Evolutionary conservation across 2,329 filamentous ascomycete genomes (phyloP).

Genomic region (Aspergillus fumigatus): DNA sequence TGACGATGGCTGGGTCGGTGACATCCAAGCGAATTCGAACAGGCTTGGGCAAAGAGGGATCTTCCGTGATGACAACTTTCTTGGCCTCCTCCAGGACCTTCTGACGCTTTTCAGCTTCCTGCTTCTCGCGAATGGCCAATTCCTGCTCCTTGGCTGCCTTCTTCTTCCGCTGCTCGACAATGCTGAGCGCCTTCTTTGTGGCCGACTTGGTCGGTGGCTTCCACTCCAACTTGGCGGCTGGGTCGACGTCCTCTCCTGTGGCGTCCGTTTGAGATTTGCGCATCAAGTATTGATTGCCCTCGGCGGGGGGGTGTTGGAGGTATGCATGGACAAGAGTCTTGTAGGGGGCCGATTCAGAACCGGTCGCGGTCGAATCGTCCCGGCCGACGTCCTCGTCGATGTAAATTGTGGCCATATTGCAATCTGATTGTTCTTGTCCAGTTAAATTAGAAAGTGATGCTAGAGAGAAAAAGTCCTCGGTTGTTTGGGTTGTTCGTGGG

Average conservation of each 20-base stretch:
- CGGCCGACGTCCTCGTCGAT: slow-evolving; percentile 75
- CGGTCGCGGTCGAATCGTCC: slow-evolving; percentile 63
- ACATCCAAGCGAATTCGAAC: slow-evolving; percentile 71
- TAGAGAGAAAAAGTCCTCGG: neutral
- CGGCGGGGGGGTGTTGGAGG: slow-evolving; percentile 60
- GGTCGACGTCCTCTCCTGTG: slow-evolving; percentile 60
- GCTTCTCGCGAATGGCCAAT: slow-evolving; percentile 64
- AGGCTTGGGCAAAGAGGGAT: slow-evolving; percentile 67
- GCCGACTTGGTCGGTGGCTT: slow-evolving; percentile 80
- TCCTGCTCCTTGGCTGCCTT: slow-evolving; percentile 77
- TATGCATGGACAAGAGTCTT: slow-evolving; percentile 76
- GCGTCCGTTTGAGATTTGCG: slow-evolving; percentile 63
- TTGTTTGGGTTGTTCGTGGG: neutral
- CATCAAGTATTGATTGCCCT: slow-evolving; percentile 60
- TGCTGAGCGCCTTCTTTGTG: slow-evolving; percentile 76
- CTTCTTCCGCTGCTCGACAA: slow-evolving; percentile 72
- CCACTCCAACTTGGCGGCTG: slow-evolving; percentile 63
- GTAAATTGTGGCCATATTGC: slow-evolving; percentile 52
- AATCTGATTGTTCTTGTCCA: neutral
- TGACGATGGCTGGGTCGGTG: slow-evolving; percentile 57
- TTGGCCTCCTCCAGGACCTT: slow-evolving; percentile 76
- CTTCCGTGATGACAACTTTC: slow-evolving; percentile 67
- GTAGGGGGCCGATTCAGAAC: slow-evolving; percentile 70
- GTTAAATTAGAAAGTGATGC: slow-evolving; percentile 5
- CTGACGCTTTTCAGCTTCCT: slow-evolving; percentile 66